Evolutionary conservation across 352 stramenopile genomes (phyloP).

Genomic region (Heterotrichella gracilis): DNA sequence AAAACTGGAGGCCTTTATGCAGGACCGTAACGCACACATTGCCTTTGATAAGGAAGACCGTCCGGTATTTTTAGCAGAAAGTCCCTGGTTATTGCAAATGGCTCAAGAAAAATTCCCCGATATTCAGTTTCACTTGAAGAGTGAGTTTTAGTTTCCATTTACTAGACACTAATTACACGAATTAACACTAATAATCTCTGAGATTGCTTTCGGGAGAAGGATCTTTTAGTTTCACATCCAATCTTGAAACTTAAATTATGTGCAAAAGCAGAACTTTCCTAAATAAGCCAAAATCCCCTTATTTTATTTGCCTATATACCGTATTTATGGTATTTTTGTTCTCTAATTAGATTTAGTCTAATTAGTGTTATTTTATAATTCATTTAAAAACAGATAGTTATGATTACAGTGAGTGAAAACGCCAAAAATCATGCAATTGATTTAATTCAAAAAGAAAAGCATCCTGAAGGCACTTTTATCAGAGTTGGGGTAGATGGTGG

Average conservation of each 20-base stretch:
- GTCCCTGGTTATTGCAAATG: background rate
- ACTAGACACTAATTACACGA: too few species aligned
- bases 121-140: conserved; percentile 1
- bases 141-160: too few species aligned
- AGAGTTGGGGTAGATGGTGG: background rate
- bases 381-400: conserved; percentile 7
- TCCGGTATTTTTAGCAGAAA: background rate
- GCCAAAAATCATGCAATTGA: background rate
- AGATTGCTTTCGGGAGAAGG: too few species aligned
- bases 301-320: background rate
- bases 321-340: background rate
- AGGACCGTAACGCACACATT: background rate
- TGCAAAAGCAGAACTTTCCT: background rate
- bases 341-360: conserved; percentile 5
- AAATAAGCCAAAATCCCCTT: background rate
- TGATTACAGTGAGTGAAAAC: background rate
- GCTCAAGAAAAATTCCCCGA: background rate
- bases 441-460: background rate
- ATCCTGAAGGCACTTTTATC: background rate
- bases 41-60: background rate
- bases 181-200: too few species aligned
- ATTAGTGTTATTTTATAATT: background rate
- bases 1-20: background rate
- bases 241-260: too few species aligned
- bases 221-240: too few species aligned